A percentile compares a stretch with the other conserved stretches of the same genome.
Conservation (phyloP, 768 basidiomycete genomes). For the Hypsizygus marmoreus region DNA sequence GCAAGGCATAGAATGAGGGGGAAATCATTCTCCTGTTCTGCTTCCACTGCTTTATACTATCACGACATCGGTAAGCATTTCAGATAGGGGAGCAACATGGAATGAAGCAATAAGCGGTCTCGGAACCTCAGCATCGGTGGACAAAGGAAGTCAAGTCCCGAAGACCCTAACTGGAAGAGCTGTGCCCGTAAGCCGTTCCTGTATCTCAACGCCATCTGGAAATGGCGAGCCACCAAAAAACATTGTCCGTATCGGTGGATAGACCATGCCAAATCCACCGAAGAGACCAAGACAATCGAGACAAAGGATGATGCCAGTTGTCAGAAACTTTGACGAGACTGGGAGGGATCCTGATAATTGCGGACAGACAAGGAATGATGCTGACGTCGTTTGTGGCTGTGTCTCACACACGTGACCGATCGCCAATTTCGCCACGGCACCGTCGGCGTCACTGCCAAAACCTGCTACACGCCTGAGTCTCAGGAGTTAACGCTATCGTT, state of each 20-base stretch:
- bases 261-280: slow-evolving; percentile 8
- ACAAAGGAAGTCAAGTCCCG: slow-evolving; percentile 12
- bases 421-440: neutral
- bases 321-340: neutral
- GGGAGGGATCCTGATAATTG: neutral
- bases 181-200: slow-evolving; percentile 7
- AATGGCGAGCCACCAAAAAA: neutral
- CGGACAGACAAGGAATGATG: too few species aligned
- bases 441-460: neutral
- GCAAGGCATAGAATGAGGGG: slow-evolving; percentile 20
- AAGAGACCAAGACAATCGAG: slow-evolving; percentile 3
- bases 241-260: neutral
- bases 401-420: neutral
- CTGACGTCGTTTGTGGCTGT: too few species aligned
- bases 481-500: too few species aligned
- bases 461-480: neutral
- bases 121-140: slow-evolving; percentile 17
- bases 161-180: slow-evolving; percentile 11
- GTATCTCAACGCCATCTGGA: too few species aligned
- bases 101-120: slow-evolving; percentile 17
- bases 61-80: slow-evolving; percentile 9
- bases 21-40: slow-evolving; percentile 5
- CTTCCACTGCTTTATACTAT: slow-evolving; percentile 18
- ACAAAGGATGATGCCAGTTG: slow-evolving; percentile 11
- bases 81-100: slow-evolving; percentile 11